Percentiles rank a stretch among this genome's conserved stretches.
Evolutionary conservation across 345 rosid species (phyloP).

Genomic region (Eucalyptus sp.): DNA sequence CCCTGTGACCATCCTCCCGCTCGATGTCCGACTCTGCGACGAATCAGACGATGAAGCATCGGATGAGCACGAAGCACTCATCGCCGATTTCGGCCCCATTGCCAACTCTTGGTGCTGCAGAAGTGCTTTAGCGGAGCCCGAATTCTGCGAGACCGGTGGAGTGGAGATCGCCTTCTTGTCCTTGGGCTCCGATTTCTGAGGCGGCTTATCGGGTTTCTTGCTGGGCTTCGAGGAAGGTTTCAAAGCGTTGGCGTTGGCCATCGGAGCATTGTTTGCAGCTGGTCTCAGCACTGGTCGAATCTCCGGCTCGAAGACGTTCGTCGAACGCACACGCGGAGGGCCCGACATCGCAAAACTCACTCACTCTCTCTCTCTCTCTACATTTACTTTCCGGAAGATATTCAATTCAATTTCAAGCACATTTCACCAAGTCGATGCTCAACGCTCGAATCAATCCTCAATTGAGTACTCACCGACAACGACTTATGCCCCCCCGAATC

Average conservation of each 20-base stretch:
- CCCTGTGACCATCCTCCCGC: conserved; percentile 24
- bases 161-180: conserved; percentile 18
- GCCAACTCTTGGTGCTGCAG: conserved; percentile 17
- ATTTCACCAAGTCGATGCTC: not conserved
- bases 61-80: conserved; percentile 65
- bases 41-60: conserved; percentile 83
- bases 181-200: conserved; percentile 8
- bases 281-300: conserved; percentile 43
- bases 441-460: not conserved
- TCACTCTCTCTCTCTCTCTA: not conserved
- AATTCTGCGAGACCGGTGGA: conserved; percentile 10
- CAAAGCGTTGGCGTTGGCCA: not conserved
- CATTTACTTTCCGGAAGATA: not conserved
- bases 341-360: conserved; percentile 31
- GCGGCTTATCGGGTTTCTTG: conserved; percentile 25
- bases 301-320: conserved; percentile 31
- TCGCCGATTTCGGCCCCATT: conserved; percentile 12
- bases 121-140: conserved; percentile 19
- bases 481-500: not conserved
- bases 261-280: conserved; percentile 36
- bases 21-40: conserved; percentile 40
- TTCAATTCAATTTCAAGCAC: not conserved
- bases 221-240: conserved; percentile 15
- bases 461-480: not conserved
- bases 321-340: conserved; percentile 41